Base-by-base conservation (phyloP, 305 asterid species). In the Lippia alba region DNA sequence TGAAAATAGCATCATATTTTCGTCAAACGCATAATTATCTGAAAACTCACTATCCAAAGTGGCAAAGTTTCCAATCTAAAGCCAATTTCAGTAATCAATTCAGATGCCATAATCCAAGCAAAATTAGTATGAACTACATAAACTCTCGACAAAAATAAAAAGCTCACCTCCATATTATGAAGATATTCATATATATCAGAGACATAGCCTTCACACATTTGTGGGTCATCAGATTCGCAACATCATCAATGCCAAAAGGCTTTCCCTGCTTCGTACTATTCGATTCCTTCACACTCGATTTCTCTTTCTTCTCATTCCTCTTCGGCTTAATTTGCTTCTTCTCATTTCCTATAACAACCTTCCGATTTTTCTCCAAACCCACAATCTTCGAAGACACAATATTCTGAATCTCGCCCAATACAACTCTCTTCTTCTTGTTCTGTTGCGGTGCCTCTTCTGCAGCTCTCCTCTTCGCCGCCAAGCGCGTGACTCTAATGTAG, bases 401-500 rank as follows among this genome's bases (percentile, higher is more conserved):
- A n/a, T 83, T 87, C 75, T 83, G 85, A 72, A 91, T 81, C 76
- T 89, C 96, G 5, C 94, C 91, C 83, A 91, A 64, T 8, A 79
- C 96, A 6, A 87, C 89, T 74, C 97, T 85, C 70, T 71, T 84
- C 86, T 73, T 88, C 82, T 76, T 74, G 18, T 6, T 69, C 73
- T 64, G 73, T 46, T 39, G 30, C 30, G 30, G 30, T 24, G 30
- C 30, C 30, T 67, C 80, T 30, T 78, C 84, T 9, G 86, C 91
- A 0, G 91, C 91, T 58, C 97, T 86, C 79, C 81, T 92, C 87
- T 79, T 92, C 54, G 96, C 90, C 19, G 89, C 90, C 81, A 86
- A 70, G 55, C 98, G 91, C 8, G 98, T 91, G 64, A 84, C 83
- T 76, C 97, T 84, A 48, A 12, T 59, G 66, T 78, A 64, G 74